These are phyloP conservation scores for Akanthomyces uredinophilus DNA, from an alignment of 2,329 filamentous ascomycete species.

Conservation along the genomic window DNA sequence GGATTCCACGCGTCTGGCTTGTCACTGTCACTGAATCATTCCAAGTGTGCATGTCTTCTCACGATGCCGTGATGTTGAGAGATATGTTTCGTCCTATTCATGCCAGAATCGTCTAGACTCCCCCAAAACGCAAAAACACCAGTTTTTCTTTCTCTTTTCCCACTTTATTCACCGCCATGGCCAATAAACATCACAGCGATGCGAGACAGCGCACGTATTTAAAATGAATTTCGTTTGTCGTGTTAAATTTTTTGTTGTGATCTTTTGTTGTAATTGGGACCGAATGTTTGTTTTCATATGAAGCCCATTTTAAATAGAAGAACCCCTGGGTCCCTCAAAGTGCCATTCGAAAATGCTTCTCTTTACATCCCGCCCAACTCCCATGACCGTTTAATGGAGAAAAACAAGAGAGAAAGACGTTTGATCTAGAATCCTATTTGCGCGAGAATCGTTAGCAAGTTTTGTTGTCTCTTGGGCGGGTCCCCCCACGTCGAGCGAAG, in stretches of 20 bases:
- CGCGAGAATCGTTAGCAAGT: constrained; percentile 22
- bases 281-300: constrained; percentile 36
- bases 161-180: neutral
- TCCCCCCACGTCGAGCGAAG: neutral
- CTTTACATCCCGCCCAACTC: constrained; percentile 44
- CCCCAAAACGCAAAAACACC: neutral
- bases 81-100: neutral
- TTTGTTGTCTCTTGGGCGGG: neutral
- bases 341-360: constrained; percentile 39
- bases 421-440: constrained; percentile 38
- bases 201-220: neutral
- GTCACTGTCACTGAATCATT: too few relatives aligned
- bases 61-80: neutral
- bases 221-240: neutral
- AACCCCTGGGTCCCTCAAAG: constrained; percentile 34
- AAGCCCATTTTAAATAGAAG: constrained; percentile 31
- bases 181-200: neutral
- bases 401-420: constrained; percentile 30
- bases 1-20: too few relatives aligned
- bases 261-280: constrained; percentile 16
- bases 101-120: constrained; percentile 1
- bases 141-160: neutral
- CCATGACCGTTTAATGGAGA: constrained; percentile 39
- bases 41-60: neutral
- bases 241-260: neutral